These are phyloP conservation scores for Ogataea wickerhamii DNA, from an alignment of 805 yeast genomes.

Conservation along the genomic window DNA sequence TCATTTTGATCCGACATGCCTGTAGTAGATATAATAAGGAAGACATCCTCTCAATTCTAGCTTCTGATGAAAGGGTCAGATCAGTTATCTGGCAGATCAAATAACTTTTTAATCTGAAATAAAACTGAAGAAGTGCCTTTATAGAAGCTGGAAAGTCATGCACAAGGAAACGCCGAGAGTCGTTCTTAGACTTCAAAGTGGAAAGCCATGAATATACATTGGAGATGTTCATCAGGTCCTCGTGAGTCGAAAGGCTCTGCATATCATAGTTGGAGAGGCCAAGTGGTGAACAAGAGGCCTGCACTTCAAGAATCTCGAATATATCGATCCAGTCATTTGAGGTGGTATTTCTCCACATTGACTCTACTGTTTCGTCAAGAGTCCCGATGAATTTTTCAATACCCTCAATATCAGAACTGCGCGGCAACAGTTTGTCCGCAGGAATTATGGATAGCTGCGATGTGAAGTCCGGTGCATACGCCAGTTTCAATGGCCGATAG, in stretches of 20 bases:
- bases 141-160: conserved; percentile 65
- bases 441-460: conserved; percentile 38
- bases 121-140: conserved; percentile 60
- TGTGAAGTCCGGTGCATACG: conserved; percentile 38
- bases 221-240: conserved; percentile 56
- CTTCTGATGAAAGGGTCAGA: conserved; percentile 49
- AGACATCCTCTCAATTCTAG: conserved; percentile 65
- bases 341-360: conserved; percentile 53
- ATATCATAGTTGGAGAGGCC: conserved; percentile 55
- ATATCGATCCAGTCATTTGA: conserved; percentile 76
- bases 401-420: conserved; percentile 37
- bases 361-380: conserved; percentile 58
- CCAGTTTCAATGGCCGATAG: conserved; percentile 56
- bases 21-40: conserved; percentile 63
- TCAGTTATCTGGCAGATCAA: conserved; percentile 65
- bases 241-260: conserved; percentile 39
- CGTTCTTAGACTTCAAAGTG: conserved; percentile 39
- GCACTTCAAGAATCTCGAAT: conserved; percentile 69
- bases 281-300: conserved; percentile 52
- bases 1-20: conserved; percentile 66
- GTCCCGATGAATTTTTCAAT: conserved; percentile 61
- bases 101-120: conserved; percentile 61
- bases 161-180: conserved; percentile 32
- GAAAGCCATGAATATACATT: conserved; percentile 72
- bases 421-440: conserved; percentile 32